Base-by-base conservation (phyloP, 805 yeast genomes). In the Myxozyma vanderwaltii region DNA sequence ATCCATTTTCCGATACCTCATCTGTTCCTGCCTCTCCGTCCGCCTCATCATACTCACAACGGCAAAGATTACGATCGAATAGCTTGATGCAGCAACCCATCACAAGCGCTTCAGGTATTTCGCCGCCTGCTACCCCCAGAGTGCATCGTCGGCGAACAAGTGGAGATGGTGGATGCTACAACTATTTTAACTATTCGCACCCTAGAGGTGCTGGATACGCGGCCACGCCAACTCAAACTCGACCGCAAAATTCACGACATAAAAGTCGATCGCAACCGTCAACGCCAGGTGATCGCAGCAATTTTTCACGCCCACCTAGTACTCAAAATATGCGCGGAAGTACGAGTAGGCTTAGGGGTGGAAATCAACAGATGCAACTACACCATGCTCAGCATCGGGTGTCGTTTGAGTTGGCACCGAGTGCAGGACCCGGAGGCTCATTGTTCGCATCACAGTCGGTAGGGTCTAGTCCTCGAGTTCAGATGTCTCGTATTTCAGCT, bases 181-280 rank as follows among this genome's bases (percentile, higher is more conserved):
- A 59, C 40, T 56, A 59, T 43, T 56, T 56, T n/a, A 59, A 59
- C 33, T 59, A 59, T 40, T 35, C 59, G 44, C 44, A 38, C 19
- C 49, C 52, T 19, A n/a, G 52, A 24, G 23, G 24, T 26, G n/a
- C 52, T 15, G 23, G 33, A 7, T 48, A 48, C 19, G n/a, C n/a
- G 52, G 44, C 2, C 41, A 24, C 31, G 49, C 26, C n/a, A 35
- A 39, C 26, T 38, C 51, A 24, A 27, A 29, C n/a, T 10, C 47
- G 33, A 19, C 12, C 40, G 21, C 29, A 38, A 31, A 24, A 43
- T 15, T 21, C 31, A n/a, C 40, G 52, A 10, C 51, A 56, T 19
- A 33, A 27, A n/a, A 55, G 63, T 29, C 33, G 51, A 17, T 59
- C 63, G 31, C 59, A 55, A 49, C 59, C 63, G 5, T 21, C 56